Conservation (phyloP, 768 basidiomycete species). For the Agrocybe pediades region DNA sequence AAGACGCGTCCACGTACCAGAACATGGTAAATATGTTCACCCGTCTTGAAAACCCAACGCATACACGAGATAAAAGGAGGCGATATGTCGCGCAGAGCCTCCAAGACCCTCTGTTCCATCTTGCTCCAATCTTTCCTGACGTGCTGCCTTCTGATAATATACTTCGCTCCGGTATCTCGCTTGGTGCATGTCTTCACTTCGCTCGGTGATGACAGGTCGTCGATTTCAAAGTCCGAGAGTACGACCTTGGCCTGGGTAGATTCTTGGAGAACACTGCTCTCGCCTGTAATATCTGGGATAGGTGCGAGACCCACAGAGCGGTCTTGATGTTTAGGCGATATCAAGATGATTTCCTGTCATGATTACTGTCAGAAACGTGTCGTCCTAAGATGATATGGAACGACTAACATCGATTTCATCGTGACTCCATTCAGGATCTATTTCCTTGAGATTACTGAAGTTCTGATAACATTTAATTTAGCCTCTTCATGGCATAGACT, state of each 20-base stretch:
- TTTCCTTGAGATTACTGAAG: slow-evolving; percentile 40
- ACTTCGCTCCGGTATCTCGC: slow-evolving; percentile 33
- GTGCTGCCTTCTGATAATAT: slow-evolving; percentile 28
- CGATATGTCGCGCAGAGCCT: slow-evolving; percentile 32
- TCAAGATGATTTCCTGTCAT: slow-evolving; percentile 47
- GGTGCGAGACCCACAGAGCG: slow-evolving; percentile 27
- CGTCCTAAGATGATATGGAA: neutral
- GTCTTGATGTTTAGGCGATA: slow-evolving; percentile 37
- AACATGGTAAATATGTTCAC: slow-evolving; percentile 30
- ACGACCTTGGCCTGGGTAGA: slow-evolving; percentile 18
- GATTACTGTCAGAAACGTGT: neutral
- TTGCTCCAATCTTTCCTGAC: slow-evolving; percentile 20
- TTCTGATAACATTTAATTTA: slow-evolving; percentile 27
- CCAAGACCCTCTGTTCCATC: slow-evolving; percentile 40
- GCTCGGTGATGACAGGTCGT: slow-evolving; percentile 16
- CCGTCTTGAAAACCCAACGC: slow-evolving; percentile 42
- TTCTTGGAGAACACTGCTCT: slow-evolving; percentile 10
- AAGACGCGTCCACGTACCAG: slow-evolving; percentile 26
- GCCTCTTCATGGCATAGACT: neutral
- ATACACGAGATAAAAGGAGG: slow-evolving; percentile 40
- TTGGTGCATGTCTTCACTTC: slow-evolving; percentile 17
- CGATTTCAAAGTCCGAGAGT: slow-evolving; percentile 37
- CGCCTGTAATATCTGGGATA: slow-evolving; percentile 31
- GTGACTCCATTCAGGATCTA: slow-evolving; percentile 47
- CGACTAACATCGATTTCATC: slow-evolving; percentile 48